A percentile compares a stretch with the other conserved stretches of the same genome.
Evolutionary conservation across 2,329 filamentous ascomycete species (phyloP).

Genomic region (Botryotinia convoluta): DNA sequence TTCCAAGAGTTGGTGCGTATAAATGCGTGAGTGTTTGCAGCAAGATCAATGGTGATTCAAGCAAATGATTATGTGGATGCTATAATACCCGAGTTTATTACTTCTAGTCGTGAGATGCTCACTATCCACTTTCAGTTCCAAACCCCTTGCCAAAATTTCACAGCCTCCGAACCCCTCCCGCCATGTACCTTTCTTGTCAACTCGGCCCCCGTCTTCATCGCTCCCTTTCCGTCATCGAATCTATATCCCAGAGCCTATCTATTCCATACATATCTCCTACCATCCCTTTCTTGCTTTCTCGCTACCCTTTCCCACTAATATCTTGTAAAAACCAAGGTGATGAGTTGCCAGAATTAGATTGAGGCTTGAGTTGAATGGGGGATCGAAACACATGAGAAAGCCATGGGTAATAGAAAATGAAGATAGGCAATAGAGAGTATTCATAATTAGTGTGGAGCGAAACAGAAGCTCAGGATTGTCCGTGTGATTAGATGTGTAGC

Average conservation of each 20-base stretch:
- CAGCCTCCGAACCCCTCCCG: not conserved
- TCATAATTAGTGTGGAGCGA: not conserved
- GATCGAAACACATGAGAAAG: not conserved
- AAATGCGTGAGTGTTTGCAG: not conserved
- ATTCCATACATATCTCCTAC: no score
- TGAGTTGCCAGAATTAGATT: not conserved
- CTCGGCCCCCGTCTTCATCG: not conserved
- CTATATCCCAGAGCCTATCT: no score
- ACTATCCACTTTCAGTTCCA: not conserved
- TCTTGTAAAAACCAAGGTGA: not conserved
- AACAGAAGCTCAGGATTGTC: not conserved
- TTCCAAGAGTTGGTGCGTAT: not conserved
- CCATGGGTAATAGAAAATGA: not conserved
- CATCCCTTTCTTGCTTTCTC: not conserved
- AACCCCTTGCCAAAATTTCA: not conserved
- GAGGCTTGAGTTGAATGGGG: not conserved
- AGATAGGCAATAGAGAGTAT: not conserved
- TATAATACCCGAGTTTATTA: not conserved
- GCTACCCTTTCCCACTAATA: not conserved
- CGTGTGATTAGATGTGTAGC: not conserved
- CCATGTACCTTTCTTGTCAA: not conserved
- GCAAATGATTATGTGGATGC: not conserved
- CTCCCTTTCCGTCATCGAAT: no score
- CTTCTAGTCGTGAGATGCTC: not conserved
- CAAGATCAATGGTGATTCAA: no score